Percentiles rank a stretch among this genome's conserved stretches.
These are phyloP conservation scores for Sanghuangporus sanghuang DNA, from an alignment of 1,284 basidiomycete species.

Conservation along the genomic window DNA sequence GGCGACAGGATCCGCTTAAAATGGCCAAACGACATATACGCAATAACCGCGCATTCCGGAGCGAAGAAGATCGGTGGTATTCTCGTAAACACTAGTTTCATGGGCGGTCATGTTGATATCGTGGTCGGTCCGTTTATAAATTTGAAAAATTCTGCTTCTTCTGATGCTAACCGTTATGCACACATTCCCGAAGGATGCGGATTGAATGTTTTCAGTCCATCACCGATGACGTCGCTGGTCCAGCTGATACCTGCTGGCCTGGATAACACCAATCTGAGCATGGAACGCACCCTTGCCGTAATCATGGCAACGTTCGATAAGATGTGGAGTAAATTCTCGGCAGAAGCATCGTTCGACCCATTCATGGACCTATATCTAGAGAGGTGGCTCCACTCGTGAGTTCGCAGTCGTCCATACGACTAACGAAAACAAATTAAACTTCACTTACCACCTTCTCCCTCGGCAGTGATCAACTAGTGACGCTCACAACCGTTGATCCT, in stretches of 20 bases:
- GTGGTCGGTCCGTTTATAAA: constrained; percentile 61
- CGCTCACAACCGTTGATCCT: constrained; percentile 72
- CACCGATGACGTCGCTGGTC: constrained; percentile 79
- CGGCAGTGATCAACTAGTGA: constrained; percentile 78
- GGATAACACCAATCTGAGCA: constrained; percentile 41
- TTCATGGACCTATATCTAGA: constrained; percentile 78
- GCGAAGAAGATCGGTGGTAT: constrained; percentile 86
- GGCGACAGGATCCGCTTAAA: constrained; percentile 75
- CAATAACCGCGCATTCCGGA: constrained; percentile 41
- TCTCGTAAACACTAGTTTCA: constrained; percentile 85
- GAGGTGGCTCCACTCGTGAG: constrained; percentile 88
- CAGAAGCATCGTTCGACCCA: constrained; percentile 65
- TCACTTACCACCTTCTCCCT: not conserved
- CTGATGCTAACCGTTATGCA: not conserved
- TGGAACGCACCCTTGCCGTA: constrained; percentile 74
- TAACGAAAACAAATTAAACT: not conserved
- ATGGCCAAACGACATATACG: constrained; percentile 98
- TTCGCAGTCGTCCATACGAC: constrained; percentile 21
- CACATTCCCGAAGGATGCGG: constrained; percentile 66
- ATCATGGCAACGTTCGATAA: constrained; percentile 77
- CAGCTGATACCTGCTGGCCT: constrained; percentile 50
- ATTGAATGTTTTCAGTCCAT: constrained; percentile 80
- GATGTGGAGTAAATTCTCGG: constrained; percentile 71
- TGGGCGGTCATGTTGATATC: constrained; percentile 66
- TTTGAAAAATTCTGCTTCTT: not conserved